These are phyloP conservation scores for Drechslera avenae DNA, from an alignment of 2,329 filamentous ascomycete genomes.

Conservation along the genomic window DNA sequence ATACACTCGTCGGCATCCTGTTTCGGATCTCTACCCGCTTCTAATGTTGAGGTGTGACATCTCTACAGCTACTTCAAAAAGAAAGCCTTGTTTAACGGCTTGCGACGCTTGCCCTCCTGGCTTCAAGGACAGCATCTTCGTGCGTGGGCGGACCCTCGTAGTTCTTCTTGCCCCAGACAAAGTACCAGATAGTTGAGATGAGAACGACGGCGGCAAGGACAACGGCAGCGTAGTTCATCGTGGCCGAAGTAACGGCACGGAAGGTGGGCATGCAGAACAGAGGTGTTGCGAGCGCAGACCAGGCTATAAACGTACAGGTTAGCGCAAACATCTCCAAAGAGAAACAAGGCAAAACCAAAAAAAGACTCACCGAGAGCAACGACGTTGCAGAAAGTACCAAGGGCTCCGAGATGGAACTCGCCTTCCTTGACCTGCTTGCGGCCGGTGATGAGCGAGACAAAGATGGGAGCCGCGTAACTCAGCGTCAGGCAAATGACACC, in stretches of 20 bases:
- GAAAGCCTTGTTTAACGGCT: slow-evolving; percentile 8
- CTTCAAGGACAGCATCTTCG: slow-evolving; percentile 40
- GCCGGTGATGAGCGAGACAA: slow-evolving; percentile 65
- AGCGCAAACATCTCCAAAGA: not conserved
- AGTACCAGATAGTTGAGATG: slow-evolving; percentile 70
- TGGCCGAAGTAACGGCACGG: slow-evolving; percentile 63
- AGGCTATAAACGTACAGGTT: slow-evolving; percentile 49
- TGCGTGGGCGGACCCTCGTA: slow-evolving; percentile 64
- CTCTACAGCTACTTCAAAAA: no score
- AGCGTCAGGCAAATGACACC: slow-evolving; percentile 72
- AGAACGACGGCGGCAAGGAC: slow-evolving; percentile 71
- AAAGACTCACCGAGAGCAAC: slow-evolving; percentile 65
- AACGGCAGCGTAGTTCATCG: slow-evolving; percentile 75
- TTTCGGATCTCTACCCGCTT: no score
- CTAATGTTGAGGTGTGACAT: no score
- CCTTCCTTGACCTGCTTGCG: slow-evolving; percentile 64
- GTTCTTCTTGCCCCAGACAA: slow-evolving; percentile 71
- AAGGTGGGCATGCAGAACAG: slow-evolving; percentile 74
- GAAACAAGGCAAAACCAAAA: not conserved
- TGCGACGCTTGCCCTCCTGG: slow-evolving; percentile 38
- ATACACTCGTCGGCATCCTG: no score
- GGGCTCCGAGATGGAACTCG: slow-evolving; percentile 64
- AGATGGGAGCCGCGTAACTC: slow-evolving; percentile 70
- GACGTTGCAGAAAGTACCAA: slow-evolving; percentile 67
- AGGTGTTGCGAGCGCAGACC: slow-evolving; percentile 71